Evolutionary conservation across 116 monocot species (phyloP).

Genomic region (Iris pallida): DNA sequence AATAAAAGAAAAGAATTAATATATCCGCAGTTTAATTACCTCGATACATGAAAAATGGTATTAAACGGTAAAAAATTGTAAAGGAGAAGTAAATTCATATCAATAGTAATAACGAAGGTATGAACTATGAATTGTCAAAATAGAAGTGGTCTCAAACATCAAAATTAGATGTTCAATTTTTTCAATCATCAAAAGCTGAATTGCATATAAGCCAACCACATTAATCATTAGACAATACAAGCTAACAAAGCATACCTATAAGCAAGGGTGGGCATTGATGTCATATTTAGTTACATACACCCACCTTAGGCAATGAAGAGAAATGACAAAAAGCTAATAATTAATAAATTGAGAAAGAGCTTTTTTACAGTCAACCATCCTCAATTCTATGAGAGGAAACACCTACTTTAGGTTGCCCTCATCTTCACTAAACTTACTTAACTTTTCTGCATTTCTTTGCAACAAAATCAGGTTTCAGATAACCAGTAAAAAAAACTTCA

Average conservation of each 20-base stretch:
- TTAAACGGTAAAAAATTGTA: too few species aligned
- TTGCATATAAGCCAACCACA: not conserved
- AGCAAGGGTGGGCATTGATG: conserved; percentile 50
- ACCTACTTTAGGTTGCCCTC: conserved; percentile 44
- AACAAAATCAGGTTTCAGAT: not conserved
- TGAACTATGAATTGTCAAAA: too few species aligned
- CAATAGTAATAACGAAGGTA: too few species aligned
- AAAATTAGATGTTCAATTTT: too few species aligned
- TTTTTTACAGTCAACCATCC: not conserved
- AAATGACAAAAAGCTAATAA: not conserved
- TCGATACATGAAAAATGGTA: too few species aligned
- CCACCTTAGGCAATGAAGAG: conserved; percentile 29
- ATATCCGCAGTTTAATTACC: too few species aligned
- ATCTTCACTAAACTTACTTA: conserved; percentile 44
- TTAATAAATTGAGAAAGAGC: not conserved
- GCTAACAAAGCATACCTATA: conserved; percentile 27
- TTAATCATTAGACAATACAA: not conserved
- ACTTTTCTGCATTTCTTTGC: conserved; percentile 45
- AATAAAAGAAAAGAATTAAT: conserved; percentile 6
- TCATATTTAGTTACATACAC: conserved; percentile 64
- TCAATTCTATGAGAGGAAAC: not conserved
- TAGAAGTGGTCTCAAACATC: too few species aligned
- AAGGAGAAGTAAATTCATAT: too few species aligned
- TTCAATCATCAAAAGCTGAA: too few species aligned
- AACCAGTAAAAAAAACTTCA: not conserved